These are phyloP conservation scores for Paraurostyla sp. DNA, from an alignment of 73 alveolate species.

Conservation along the genomic window DNA sequence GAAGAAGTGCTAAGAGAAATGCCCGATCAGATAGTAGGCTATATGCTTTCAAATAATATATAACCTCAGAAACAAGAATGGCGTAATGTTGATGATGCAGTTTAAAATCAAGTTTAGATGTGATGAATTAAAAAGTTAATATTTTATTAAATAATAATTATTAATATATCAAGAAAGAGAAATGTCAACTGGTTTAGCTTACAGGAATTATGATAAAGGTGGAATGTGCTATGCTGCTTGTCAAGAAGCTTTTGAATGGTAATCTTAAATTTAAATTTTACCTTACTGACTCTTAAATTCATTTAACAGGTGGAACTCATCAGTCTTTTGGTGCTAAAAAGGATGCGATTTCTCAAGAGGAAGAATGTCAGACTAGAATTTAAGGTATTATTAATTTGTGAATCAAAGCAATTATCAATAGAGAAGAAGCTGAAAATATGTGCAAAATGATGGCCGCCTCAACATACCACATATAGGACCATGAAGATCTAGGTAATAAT, in stretches of 20 bases:
- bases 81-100: not conserved
- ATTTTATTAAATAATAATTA: not conserved
- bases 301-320: slow-evolving; percentile 62
- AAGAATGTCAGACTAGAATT: slow-evolving; percentile 80
- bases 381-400: slow-evolving; percentile 62
- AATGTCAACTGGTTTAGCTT: slow-evolving; percentile 76
- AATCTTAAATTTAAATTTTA: too few species aligned
- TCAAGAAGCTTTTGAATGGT: slow-evolving; percentile 82
- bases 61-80: slow-evolving; percentile 40
- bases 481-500: slow-evolving; percentile 54
- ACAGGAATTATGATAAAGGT: slow-evolving; percentile 73
- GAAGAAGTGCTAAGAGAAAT: slow-evolving; percentile 96
- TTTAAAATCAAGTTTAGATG: not conserved
- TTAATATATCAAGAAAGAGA: slow-evolving; percentile 14
- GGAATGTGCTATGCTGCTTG: slow-evolving; percentile 87
- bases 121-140: not conserved
- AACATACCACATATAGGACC: slow-evolving; percentile 24
- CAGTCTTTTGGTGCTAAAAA: slow-evolving; percentile 82
- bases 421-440: slow-evolving; percentile 89
- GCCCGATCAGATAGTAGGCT: slow-evolving; percentile 91
- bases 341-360: slow-evolving; percentile 94
- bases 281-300: not conserved
- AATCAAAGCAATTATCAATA: not conserved
- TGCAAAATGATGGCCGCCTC: slow-evolving; percentile 88
- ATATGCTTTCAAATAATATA: slow-evolving; percentile 51